phyloP scores from a whole-genome alignment of 2,329 filamentous ascomycete genomes.

The Biscogniauxia sp. region DNA sequence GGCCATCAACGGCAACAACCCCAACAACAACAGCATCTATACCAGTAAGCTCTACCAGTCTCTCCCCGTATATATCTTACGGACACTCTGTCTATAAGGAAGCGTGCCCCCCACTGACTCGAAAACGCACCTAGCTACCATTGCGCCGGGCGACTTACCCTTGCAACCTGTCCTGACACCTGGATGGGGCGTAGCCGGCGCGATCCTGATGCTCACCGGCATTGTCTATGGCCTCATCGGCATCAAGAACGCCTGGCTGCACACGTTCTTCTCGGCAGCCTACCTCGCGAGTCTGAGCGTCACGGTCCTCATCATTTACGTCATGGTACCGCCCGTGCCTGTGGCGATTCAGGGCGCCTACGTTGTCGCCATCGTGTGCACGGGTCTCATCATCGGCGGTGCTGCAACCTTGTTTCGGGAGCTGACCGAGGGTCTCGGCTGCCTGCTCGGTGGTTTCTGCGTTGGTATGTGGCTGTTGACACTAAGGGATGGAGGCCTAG shows the following conservation, averaged over 20 bases:
- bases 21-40: conserved; percentile 18
- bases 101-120: conserved; percentile 8
- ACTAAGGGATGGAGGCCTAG: conserved; percentile 71
- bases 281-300: conserved; percentile 72
- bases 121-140: conserved; percentile 37
- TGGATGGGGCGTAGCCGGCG: conserved; percentile 74
- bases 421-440: conserved; percentile 77
- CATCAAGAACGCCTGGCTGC: conserved; percentile 76
- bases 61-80: background rate
- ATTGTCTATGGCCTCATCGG: conserved; percentile 70
- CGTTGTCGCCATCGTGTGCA: conserved; percentile 72
- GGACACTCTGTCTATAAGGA: background rate
- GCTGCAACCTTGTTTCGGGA: conserved; percentile 77
- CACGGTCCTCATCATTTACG: conserved; percentile 80
- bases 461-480: conserved; percentile 88
- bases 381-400: conserved; percentile 71
- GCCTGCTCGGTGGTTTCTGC: conserved; percentile 82
- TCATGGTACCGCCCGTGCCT: conserved; percentile 76
- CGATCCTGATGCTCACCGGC: conserved; percentile 73
- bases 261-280: conserved; percentile 76
- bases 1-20: conserved; percentile 32
- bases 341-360: conserved; percentile 81
- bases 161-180: conserved; percentile 74
- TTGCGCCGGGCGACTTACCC: conserved; percentile 60
- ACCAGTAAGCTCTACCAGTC: conserved; percentile 22